Conservation (phyloP, 2,329 filamentous ascomycete genomes). For the Penicillium corylophilum region DNA sequence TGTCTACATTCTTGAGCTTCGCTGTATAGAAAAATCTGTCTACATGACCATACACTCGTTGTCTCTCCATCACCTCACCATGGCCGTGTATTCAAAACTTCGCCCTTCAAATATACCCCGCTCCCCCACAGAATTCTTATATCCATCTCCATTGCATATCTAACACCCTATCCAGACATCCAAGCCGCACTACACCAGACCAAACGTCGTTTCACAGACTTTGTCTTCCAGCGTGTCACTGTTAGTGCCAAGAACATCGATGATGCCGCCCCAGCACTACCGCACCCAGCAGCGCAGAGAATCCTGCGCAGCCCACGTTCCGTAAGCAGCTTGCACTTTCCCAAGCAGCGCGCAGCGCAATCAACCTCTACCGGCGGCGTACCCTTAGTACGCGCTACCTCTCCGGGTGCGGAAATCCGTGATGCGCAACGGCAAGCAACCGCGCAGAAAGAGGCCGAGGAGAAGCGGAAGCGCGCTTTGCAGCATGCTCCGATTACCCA, state of each 20-base stretch:
- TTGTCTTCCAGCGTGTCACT: slow-evolving; percentile 46
- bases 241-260: slow-evolving; percentile 21
- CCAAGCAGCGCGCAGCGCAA: slow-evolving; percentile 12
- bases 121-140: background rate
- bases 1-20: slow-evolving; percentile 4
- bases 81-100: background rate
- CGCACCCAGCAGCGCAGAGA: slow-evolving; percentile 24
- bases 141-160: background rate
- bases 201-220: slow-evolving; percentile 51
- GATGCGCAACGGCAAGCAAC: slow-evolving; percentile 33
- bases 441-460: slow-evolving; percentile 30
- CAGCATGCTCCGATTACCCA: slow-evolving; percentile 15
- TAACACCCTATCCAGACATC: slow-evolving; percentile 38
- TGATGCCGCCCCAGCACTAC: slow-evolving; percentile 15
- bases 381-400: slow-evolving; percentile 43
- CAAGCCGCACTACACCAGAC: slow-evolving; percentile 45
- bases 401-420: slow-evolving; percentile 42
- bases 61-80: background rate
- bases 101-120: background rate
- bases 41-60: background rate
- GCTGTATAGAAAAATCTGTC: background rate
- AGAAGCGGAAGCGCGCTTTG: slow-evolving; percentile 29
- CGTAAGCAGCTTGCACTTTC: slow-evolving; percentile 32
- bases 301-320: slow-evolving; percentile 34
- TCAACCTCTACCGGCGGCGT: slow-evolving; percentile 26